Evolutionary conservation across 2,329 filamentous ascomycete species (phyloP), one percentile per base, ranked within the genome.

Genomic region (Sclerotinia sclerotiorum): DNA sequence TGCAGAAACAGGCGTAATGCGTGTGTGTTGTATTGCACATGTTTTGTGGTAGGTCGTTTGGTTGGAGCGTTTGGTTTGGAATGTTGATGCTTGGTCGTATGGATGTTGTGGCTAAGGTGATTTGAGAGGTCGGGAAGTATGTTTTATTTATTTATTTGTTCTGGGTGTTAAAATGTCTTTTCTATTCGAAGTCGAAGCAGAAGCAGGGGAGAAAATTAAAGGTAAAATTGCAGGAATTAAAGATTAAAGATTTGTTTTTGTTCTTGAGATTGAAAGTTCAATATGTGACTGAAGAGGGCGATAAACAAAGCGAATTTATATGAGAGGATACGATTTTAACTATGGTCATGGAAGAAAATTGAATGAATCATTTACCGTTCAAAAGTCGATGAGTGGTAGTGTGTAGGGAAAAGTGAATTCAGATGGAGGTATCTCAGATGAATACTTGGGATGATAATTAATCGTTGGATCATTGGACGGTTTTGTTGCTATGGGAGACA

Each of bases 1-100:
- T 63, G 32, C 60, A 63, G 32, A 19, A 17, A n/a, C 60, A 63
- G 8, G 4, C 27, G 46, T 27, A 63, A 48, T 63, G 60, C 4
- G 60, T 63, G 46, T 27, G 60, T 1, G 60, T 63, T 51, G 60
- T 51, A 27, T 63, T 63, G 32, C 60, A 63, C 60, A 63, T 63
- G 10, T n/a, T 21, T 13, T 17, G 13, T 39, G 21, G 2, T 2
- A 8, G 4, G 27, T 15, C 27, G n/a, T 32, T 62, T 4, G 19
- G 42, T 6, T 51, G 44, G 21, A 17, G 42, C 19, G 27, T 27
- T 19, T 48, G 6, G 7, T 5, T 29, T 29, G 32, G 7, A 6
- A 6, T 7, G 32, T 13, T n/a, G 4, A 19, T 8, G 29, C 19
- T 48, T 19, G 27, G 27, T 11, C 2, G 19, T 8, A 11, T 21